phyloP scores from a whole-genome alignment of 2,329 filamentous ascomycete genomes.

The Verticillium nubilum region DNA sequence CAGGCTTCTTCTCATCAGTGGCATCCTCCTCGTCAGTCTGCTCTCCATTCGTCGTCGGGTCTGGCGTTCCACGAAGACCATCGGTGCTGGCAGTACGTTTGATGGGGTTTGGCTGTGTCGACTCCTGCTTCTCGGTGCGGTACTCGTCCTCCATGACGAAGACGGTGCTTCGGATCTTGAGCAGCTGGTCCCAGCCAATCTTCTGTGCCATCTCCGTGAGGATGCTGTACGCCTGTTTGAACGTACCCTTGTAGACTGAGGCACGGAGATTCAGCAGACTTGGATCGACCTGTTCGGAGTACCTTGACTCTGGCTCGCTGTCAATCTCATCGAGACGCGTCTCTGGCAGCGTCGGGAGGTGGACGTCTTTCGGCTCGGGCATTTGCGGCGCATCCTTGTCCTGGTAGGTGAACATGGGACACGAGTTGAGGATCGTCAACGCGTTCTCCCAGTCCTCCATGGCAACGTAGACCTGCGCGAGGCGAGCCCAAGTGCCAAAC shows the following conservation, averaged over 20 bases:
- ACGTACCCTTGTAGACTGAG: slow-evolving; percentile 88
- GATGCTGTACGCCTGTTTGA: slow-evolving; percentile 89
- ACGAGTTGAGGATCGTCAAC: slow-evolving; percentile 91
- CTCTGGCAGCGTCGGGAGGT: slow-evolving; percentile 81
- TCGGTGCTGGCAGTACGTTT: slow-evolving; percentile 76
- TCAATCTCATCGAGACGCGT: slow-evolving; percentile 94
- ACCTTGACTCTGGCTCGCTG: slow-evolving; percentile 77
- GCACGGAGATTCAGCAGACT: slow-evolving; percentile 82
- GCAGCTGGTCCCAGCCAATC: slow-evolving; percentile 94
- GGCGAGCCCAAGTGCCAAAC: slow-evolving; percentile 91
- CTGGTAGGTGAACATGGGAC: slow-evolving; percentile 99
- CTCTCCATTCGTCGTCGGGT: slow-evolving; percentile 46
- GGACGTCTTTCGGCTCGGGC: slow-evolving; percentile 85
- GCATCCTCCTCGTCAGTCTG: slow-evolving; percentile 28
- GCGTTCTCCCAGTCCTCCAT: slow-evolving; percentile 97
- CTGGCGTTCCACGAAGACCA: slow-evolving; percentile 66
- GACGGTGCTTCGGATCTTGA: slow-evolving; percentile 92
- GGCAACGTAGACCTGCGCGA: slow-evolving; percentile 89
- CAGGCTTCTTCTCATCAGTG: slow-evolving; percentile 27
- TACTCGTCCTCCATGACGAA: slow-evolving; percentile 99
- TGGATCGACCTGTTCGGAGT: slow-evolving; percentile 79
- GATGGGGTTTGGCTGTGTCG: slow-evolving; percentile 36
- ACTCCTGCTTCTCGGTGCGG: slow-evolving; percentile 74
- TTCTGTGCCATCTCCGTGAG: slow-evolving; percentile 93
- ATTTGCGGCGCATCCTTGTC: slow-evolving; percentile 94